Evolutionary conservation across 768 basidiomycete species (phyloP).

Genomic region (Ramaria sp.): DNA sequence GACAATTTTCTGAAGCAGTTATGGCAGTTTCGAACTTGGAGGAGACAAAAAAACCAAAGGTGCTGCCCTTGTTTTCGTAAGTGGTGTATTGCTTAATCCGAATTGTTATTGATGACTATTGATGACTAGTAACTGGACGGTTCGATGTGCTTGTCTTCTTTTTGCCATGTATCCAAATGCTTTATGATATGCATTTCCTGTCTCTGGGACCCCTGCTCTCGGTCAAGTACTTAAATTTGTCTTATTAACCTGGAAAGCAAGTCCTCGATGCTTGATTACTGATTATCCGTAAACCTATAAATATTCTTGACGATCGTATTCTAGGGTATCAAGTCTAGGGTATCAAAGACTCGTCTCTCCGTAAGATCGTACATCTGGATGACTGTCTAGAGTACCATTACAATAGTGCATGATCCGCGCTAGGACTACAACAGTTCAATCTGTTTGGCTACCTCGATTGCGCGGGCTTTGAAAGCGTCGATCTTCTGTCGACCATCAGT

Average conservation of each 20-base stretch:
- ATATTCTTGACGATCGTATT: too few species aligned
- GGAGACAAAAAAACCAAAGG: constrained; percentile 99
- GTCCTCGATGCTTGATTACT: too few species aligned
- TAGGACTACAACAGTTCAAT: constrained; percentile 17
- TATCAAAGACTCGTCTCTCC: background rate
- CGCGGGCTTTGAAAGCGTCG: constrained; percentile 33
- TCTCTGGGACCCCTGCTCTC: too few species aligned
- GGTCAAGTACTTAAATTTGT: too few species aligned
- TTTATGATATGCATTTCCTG: background rate
- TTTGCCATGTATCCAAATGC: constrained; percentile 2
- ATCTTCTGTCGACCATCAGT: constrained; percentile 42
- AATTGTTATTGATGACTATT: background rate
- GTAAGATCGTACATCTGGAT: background rate
- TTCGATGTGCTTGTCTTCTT: background rate
- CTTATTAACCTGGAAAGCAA: too few species aligned
- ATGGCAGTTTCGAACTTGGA: constrained; percentile 87
- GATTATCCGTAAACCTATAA: too few species aligned
- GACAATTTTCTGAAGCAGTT: background rate
- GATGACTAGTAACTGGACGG: background rate
- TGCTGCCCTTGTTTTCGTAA: constrained; percentile 86
- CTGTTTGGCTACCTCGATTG: constrained; percentile 23
- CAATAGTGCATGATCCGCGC: background rate
- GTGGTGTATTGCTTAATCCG: constrained; percentile 22
- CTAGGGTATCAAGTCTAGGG: too few species aligned
- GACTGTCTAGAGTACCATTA: background rate